Evolutionary conservation across 805 yeast genomes (phyloP), one percentile per base, ranked within the genome.

Genomic region (Candida chauliodis): DNA sequence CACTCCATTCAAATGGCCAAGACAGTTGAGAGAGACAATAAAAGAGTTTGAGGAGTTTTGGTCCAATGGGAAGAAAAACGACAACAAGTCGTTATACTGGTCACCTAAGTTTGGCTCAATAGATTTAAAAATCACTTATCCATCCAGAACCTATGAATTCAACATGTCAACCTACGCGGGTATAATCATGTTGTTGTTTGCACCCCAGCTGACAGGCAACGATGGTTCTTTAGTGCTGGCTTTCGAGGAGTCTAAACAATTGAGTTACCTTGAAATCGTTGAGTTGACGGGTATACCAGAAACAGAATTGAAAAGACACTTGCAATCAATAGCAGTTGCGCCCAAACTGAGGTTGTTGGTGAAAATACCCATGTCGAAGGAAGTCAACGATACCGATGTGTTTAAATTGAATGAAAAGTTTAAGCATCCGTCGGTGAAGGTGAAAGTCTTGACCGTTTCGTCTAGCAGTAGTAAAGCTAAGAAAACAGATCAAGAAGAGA

Each of bases 271-370:
- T 10, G 84, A 85, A 49, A 84, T 93, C 18, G 62, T 59, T 26
- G 76, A 75, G 23, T 58, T 73, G 23, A 89, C 97, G 0, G 69
- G 73, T 7, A 83, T 93, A 2, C 93, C 96, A 0, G 76, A 73
- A 22, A 59, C 63, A 2, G 98, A 91, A 48, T 66, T 91, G 26
- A 70, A 73, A 14, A 72, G 96, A 41, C 91, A 88, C 42, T 61
- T 93, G 38, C 85, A 82, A 53, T 86, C 96, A 1, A 75, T 93
- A 21, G 79, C 95, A 0, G 84, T 89, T 30, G 91, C 95, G 0
- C 88, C 95, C 3, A 74, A 82, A 46, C 79, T 88, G 44, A 72
- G 93, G 44, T 66, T 91, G n/a, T 63, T 91, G 46, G 66, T 69
- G 21, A 91, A 89, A 52, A 66, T 56, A 14, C 96, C 96, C 7